A percentile compares a stretch with the other conserved stretches of the same genome.
Evolutionary conservation across 2,329 filamentous ascomycete species (phyloP).

Genomic region (Cadophora luteo-olivacea): DNA sequence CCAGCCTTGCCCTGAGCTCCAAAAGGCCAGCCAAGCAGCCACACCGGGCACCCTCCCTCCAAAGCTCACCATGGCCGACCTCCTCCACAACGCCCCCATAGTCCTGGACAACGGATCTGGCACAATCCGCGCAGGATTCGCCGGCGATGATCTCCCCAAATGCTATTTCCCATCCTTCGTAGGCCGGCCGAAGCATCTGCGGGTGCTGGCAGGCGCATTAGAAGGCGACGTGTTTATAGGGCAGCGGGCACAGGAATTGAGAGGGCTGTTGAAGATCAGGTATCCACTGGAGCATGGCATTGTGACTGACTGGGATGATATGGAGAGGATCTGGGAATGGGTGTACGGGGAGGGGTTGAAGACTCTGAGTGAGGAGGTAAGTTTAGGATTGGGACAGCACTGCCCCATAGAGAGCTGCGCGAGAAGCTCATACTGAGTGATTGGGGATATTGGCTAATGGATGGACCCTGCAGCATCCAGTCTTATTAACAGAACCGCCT

Average conservation of each 20-base stretch:
- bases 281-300: conserved; percentile 98
- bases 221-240: conserved; percentile 98
- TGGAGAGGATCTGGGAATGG: conserved; percentile 99
- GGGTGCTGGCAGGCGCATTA: conserved; percentile 93
- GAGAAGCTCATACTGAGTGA: background rate
- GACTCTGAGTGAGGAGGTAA: conserved; percentile 93
- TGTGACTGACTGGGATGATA: conserved; percentile 99
- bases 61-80: conserved; percentile 61
- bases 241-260: conserved; percentile 83
- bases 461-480: conserved; percentile 72
- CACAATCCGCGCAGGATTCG: conserved; percentile 96
- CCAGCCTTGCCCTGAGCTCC: conserved; percentile 10
- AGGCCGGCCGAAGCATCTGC: conserved; percentile 91
- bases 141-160: conserved; percentile 93
- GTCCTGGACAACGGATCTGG: conserved; percentile 99
- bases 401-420: background rate
- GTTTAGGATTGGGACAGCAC: conserved; percentile 34
- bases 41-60: conserved; percentile 1
- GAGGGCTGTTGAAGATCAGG: conserved; percentile 91
- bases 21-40: conserved; percentile 11
- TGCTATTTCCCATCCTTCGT: conserved; percentile 98
- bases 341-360: conserved; percentile 96
- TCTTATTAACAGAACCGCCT: conserved; percentile 93
- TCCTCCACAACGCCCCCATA: conserved; percentile 95
- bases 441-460: conserved; percentile 8